Evolutionary conservation across 768 basidiomycete species (phyloP).

Genomic region (Galerina marginata): DNA sequence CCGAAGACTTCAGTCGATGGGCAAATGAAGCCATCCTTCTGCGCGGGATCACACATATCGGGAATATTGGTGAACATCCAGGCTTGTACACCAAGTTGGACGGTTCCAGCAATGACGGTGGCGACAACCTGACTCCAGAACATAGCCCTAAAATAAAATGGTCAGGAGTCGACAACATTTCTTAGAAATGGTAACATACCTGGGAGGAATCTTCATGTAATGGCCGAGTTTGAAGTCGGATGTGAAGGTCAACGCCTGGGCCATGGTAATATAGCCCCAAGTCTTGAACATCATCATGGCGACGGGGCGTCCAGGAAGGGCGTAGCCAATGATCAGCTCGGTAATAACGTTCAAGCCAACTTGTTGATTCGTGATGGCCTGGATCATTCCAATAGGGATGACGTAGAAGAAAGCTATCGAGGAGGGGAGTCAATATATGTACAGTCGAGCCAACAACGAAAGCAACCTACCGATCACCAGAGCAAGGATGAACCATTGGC

Average conservation of each 20-base stretch:
- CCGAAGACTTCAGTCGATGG: conserved; percentile 76
- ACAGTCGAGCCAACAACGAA: background rate
- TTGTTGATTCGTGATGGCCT: conserved; percentile 82
- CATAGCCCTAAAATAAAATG: conserved; percentile 46
- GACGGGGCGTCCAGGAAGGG: conserved; percentile 75
- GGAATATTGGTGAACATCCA: conserved; percentile 80
- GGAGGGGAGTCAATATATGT: background rate
- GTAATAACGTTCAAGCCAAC: conserved; percentile 78
- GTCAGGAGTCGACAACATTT: background rate
- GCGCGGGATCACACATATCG: conserved; percentile 56
- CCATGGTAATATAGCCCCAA: conserved; percentile 76
- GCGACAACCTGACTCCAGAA: conserved; percentile 75
- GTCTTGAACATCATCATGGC: conserved; percentile 92
- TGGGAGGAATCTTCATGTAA: conserved; percentile 78
- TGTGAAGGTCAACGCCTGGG: conserved; percentile 71
- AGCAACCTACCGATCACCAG: conserved; percentile 48
- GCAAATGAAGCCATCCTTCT: conserved; percentile 72
- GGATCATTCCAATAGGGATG: conserved; percentile 71
- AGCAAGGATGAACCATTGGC: conserved; percentile 67
- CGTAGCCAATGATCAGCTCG: conserved; percentile 82
- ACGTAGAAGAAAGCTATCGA: conserved; percentile 60
- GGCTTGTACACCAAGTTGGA: conserved; percentile 75
- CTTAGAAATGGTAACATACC: conserved; percentile 25
- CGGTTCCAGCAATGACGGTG: conserved; percentile 70
- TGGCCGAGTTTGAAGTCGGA: conserved; percentile 83